Base-by-base conservation (phyloP, 306 rosid genomes). In the Carpinus fangiana region DNA sequence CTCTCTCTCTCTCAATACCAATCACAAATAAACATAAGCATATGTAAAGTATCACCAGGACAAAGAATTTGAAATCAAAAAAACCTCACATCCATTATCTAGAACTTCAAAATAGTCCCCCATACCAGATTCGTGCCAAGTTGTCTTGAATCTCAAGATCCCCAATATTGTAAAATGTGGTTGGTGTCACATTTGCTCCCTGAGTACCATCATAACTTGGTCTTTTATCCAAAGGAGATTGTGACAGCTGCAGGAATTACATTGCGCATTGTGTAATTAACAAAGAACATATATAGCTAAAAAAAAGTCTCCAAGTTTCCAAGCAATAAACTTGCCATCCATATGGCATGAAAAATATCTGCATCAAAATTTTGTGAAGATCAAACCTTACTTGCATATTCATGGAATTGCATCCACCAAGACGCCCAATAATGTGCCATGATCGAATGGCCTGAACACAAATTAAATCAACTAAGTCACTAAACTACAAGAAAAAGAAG, bases 391-490 rank as follows among this genome's bases (percentile, higher is more conserved):
- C 98, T 82, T 94, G 97, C 97, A 94, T 94, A 80, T 94, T 92
- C 97, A 90, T 87, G 74, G 98, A 82, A 87, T 94, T 92, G 89
- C 94, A 90, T 84, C 97, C 98, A 41, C 98, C 97, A 69, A 94
- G 92, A 46, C 97, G 97, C 64, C 93, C 97, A 46, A 94, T 45
- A 48, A 94, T 88, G 83, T 94, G 92, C 98, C 98, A 92, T 14
- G 97, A 87, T 78, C 98, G 90, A 65, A 94, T 82, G 53, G 91
- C 60, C 98, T 92, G 80, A 38, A 67, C 36, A 81, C 70, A 68
- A 80, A 20, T 70, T 79, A 84, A 73, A 76, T 74, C 83, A 82
- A 41, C 45, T 41, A 48, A 59, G 53, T 75, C 67, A 80, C 80
- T 61, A 54, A 46, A 78, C 20, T 46, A 70, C 53, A 55, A 36